Evolutionary conservation across 164 flowering plant species (phyloP).

Genomic region (Vitis labrusca): DNA sequence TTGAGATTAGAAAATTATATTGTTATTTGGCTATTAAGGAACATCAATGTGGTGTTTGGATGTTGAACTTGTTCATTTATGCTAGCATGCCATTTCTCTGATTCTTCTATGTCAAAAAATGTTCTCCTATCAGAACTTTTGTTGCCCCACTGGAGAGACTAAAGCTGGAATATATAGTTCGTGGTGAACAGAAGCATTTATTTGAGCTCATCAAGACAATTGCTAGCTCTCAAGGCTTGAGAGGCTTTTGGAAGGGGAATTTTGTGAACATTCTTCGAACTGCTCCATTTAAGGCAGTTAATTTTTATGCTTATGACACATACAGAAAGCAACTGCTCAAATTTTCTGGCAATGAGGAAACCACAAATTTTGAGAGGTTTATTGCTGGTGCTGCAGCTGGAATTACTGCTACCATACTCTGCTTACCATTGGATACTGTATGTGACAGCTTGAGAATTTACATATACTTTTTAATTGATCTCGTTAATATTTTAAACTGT

Average conservation of each 20-base stretch:
- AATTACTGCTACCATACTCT: conserved; percentile 79
- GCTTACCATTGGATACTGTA: conserved; percentile 94
- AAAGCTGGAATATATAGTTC: conserved; percentile 92
- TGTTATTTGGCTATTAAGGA: neutral
- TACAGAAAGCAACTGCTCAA: conserved; percentile 72
- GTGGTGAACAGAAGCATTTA: conserved; percentile 77
- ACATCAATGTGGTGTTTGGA: neutral
- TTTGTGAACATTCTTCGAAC: conserved; percentile 86
- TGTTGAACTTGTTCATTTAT: neutral
- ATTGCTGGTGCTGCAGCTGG: conserved; percentile 96
- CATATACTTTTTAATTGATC: neutral
- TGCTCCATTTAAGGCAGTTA: conserved; percentile 92
- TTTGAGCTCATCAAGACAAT: conserved; percentile 63
- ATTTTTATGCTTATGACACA: conserved; percentile 85
- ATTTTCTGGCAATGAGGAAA: conserved; percentile 73
- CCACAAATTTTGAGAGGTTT: conserved; percentile 80
- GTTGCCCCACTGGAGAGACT: conserved; percentile 95
- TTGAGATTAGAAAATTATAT: neutral
- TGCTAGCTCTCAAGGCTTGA: conserved; percentile 75
- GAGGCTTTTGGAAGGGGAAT: conserved; percentile 96
- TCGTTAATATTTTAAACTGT: too few relatives aligned
- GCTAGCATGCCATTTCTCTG: neutral
- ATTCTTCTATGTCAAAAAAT: conserved; percentile 13
- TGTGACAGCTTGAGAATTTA: conserved; percentile 11
- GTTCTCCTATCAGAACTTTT: conserved; percentile 57